Percentiles rank a stretch among this genome's conserved stretches.
Evolutionary conservation across 306 rosid genomes (phyloP).

Genomic region (Dalbergia cochinchinensis): DNA sequence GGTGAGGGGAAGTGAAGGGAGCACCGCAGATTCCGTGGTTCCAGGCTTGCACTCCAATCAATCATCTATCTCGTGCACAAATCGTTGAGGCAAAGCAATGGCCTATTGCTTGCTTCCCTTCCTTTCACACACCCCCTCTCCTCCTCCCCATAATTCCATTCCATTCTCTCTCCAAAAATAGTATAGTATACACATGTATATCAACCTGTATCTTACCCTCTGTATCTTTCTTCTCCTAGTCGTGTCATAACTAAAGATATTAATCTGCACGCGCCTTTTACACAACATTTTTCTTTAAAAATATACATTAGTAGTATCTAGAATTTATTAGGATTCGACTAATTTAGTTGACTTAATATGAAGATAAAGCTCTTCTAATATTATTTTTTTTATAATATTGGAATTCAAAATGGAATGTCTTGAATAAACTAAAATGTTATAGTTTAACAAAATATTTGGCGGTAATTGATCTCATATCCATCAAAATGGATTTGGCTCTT

Average conservation of each 20-base stretch:
- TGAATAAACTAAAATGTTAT: no score
- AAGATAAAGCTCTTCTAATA: no score
- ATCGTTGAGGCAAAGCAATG: constrained; percentile 77
- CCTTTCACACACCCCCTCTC: constrained; percentile 39
- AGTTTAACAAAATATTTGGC: no score
- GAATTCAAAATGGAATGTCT: no score
- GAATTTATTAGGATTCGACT: no score
- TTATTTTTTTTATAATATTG: no score
- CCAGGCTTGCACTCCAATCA: constrained; percentile 95
- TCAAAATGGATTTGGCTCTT: no score
- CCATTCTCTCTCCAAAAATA: constrained; percentile 35
- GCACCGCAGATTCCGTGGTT: constrained; percentile 91
- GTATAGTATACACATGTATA: constrained; percentile 5
- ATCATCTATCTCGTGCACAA: constrained; percentile 69
- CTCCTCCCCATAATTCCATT: constrained; percentile 36
- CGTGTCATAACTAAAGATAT: constrained; percentile 45
- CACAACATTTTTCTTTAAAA: no score
- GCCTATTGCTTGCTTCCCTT: constrained; percentile 48
- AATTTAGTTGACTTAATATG: no score
- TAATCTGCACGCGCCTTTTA: neutral
- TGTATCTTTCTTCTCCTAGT: constrained; percentile 38
- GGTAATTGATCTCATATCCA: no score
- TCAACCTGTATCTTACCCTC: neutral
- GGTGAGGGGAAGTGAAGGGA: constrained; percentile 41
- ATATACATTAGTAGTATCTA: no score